These are phyloP conservation scores for Acacia acuminata DNA, from an alignment of 306 rosid genomes.

Conservation along the genomic window DNA sequence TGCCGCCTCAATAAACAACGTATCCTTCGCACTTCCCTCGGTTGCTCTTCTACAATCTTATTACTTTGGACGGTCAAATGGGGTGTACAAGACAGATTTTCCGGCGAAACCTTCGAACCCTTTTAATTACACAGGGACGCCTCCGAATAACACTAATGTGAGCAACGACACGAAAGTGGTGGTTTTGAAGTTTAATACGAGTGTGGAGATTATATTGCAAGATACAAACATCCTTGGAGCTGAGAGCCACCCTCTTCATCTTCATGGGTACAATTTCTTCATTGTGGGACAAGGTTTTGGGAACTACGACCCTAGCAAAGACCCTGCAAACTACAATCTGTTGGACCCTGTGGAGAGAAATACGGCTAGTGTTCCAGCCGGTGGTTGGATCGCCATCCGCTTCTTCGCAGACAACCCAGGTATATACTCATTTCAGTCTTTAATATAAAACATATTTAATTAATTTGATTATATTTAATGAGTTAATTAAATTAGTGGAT, in stretches of 20 bases:
- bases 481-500: too few relatives aligned
- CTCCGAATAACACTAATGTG: slow-evolving; percentile 72
- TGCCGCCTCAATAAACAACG: slow-evolving; percentile 64
- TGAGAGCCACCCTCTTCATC: slow-evolving; percentile 90
- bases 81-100: slow-evolving; percentile 63
- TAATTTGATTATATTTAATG: too few relatives aligned
- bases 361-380: slow-evolving; percentile 66
- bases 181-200: slow-evolving; percentile 67
- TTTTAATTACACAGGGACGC: slow-evolving; percentile 75
- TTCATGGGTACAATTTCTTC: slow-evolving; percentile 78
- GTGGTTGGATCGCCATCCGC: slow-evolving; percentile 80
- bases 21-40: slow-evolving; percentile 75
- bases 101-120: slow-evolving; percentile 53
- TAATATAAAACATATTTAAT: too few relatives aligned
- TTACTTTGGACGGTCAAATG: slow-evolving; percentile 45
- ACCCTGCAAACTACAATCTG: slow-evolving; percentile 64
- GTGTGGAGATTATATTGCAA: slow-evolving; percentile 78
- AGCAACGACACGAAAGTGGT: slow-evolving; percentile 57
- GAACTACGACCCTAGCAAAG: slow-evolving; percentile 63
- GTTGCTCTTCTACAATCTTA: slow-evolving; percentile 63
- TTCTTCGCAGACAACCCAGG: slow-evolving; percentile 87
- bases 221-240: slow-evolving; percentile 66
- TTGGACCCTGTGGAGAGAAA: slow-evolving; percentile 78
- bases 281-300: slow-evolving; percentile 84
- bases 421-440: neutral